These are phyloP conservation scores for Grifola frondosa DNA, from an alignment of 1,284 basidiomycete genomes.

Conservation along the genomic window DNA sequence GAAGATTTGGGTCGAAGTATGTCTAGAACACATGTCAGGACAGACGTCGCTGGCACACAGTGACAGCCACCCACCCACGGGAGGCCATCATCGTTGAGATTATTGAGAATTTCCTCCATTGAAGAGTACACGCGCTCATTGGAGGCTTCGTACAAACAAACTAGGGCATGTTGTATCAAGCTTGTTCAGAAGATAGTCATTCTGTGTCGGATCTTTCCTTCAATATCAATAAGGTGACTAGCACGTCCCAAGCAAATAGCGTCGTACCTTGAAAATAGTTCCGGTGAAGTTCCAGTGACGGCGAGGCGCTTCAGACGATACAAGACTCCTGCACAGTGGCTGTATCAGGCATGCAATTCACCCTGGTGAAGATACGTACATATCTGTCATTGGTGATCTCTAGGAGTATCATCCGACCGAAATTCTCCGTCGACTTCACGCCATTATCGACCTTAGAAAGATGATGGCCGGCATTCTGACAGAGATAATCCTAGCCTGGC, in stretches of 20 bases:
- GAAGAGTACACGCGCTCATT: conserved; percentile 33
- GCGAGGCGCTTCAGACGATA: too few relatives aligned
- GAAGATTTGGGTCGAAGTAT: conserved; percentile 41
- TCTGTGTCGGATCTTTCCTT: conserved; percentile 36
- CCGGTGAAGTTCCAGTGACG: too few relatives aligned
- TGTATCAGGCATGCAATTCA: too few relatives aligned
- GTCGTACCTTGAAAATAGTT: too few relatives aligned
- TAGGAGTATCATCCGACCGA: conserved; percentile 48
- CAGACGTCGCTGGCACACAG: neutral
- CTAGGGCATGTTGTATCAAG: conserved; percentile 47
- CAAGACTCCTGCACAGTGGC: too few relatives aligned
- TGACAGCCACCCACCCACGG: conserved; percentile 32
- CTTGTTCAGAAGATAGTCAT: conserved; percentile 44
- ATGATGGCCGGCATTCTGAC: conserved; percentile 37
- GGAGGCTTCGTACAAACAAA: conserved; percentile 36
- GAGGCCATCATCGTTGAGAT: conserved; percentile 44
- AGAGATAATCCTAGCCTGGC: conserved; percentile 38
- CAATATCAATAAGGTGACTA: neutral
- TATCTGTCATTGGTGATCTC: conserved; percentile 47
- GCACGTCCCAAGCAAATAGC: neutral
- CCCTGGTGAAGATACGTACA: too few relatives aligned
- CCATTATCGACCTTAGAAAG: conserved; percentile 41
- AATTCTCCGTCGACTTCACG: conserved; percentile 43
- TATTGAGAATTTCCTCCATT: conserved; percentile 50
- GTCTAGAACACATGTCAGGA: conserved; percentile 30